Evolutionary conservation across 352 stramenopile genomes (phyloP).

Genomic region (Halophytophthora batemanensis): DNA sequence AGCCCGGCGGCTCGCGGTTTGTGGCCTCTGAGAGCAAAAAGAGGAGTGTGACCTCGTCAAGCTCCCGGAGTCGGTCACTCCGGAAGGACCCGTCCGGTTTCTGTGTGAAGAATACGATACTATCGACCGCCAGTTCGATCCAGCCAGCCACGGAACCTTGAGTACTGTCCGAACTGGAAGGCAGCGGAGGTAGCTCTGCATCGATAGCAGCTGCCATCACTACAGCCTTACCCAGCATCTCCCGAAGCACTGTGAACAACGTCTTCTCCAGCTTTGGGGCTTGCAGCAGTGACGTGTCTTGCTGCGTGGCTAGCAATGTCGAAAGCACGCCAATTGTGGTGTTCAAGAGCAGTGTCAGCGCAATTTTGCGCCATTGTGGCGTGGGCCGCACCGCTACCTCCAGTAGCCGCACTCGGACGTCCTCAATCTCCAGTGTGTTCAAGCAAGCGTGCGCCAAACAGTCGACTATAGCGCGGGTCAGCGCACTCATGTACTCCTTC

Average conservation of each 20-base stretch:
- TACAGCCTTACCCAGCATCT: conserved; percentile 48
- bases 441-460: conserved; percentile 18
- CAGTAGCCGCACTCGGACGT: conserved; percentile 36
- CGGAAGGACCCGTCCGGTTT: conserved; percentile 24
- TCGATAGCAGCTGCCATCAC: conserved; percentile 24
- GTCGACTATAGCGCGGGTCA: conserved; percentile 21
- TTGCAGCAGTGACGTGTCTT: conserved; percentile 1
- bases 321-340: conserved; percentile 17
- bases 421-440: conserved; percentile 12
- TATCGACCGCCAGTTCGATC: conserved; percentile 28
- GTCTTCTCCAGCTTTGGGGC: conserved; percentile 18
- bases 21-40: conserved; percentile 31
- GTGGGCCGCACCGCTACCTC: conserved; percentile 38
- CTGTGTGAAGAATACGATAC: conserved; percentile 34
- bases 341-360: conserved; percentile 39
- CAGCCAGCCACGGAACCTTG: conserved; percentile 8
- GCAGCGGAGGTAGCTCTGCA: not conserved
- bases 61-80: conserved; percentile 21
- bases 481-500: conserved; percentile 17
- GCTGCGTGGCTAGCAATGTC: conserved; percentile 11
- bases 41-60: conserved; percentile 29
- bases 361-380: conserved; percentile 29
- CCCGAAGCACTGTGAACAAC: conserved; percentile 39
- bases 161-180: not conserved
- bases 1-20: conserved; percentile 1